Base-by-base conservation (phyloP, 2,329 filamentous ascomycete species). In the Coniochaeta sp. region DNA sequence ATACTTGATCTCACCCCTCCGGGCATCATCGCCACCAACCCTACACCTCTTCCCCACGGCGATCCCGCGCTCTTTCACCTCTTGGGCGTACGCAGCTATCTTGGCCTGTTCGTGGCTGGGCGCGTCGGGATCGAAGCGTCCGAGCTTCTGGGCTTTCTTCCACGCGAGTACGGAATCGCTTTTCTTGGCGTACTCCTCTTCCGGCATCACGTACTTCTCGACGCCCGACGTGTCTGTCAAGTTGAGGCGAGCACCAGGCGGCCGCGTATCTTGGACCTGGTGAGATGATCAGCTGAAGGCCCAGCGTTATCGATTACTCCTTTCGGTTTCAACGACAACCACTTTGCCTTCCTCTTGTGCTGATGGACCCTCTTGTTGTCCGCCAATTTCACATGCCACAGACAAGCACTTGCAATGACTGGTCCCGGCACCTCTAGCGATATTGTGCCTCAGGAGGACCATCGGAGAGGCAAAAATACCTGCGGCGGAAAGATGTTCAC, bases 141-240 rank as follows among this genome's bases (percentile, higher is more conserved):
- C 95, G n/a, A 98, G 84, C 72, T 96, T 93, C 74, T 96, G 88
- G n/a, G 86, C 79, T 77, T 90, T 93, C 77, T 99, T 99, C 92
- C 92, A 98, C 6, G 93, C 90, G 26, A 97, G 83, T 16, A 99
- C 95, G 3, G 89, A 93, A 75, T 97, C 91, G 50, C 86, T 80
- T 70, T 93, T 91, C 69, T 86, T 85, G 72, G 92, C 91, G 76
- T 99, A 99, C 70, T 93, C 89, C 57, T 88, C 82, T 58, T 83
- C 80, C n/a, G 92, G 90, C 82, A 99, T 89, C 64, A 89, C 85
- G 73, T 95, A 98, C 77, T 97, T 97, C 60, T 92, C 86, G 6
- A 97, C 91, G 11, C 85, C 82, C 50, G 89, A 89, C 52, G 89
- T 83, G 76, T 96, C 93, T 65, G 84, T 89, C 76, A 90, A 91